Base-by-base conservation (phyloP, 163 green algal genomes). In the Volvox carteri region DNA sequence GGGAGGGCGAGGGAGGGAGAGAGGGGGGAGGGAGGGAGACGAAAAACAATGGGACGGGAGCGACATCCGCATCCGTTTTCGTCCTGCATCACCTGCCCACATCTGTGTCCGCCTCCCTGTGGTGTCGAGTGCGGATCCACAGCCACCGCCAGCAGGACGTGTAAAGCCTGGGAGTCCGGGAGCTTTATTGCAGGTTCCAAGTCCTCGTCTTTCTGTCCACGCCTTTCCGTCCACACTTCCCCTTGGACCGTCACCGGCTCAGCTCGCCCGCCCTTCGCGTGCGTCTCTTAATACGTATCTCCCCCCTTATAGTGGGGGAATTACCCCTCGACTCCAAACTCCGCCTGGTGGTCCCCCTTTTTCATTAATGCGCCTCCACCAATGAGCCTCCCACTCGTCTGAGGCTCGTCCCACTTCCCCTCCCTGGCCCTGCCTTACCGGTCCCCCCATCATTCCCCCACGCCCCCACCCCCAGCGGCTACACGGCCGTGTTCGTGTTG, bases 401-500 rank as follows among this genome's bases (percentile, higher is more conserved):
- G n/a, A n/a, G n/a, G n/a, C 67, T 30, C 67, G 7, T 48, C 11
- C 18, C 67, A 6, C 67, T 48, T 28, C 67, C 33, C 18, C 12
- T 35, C 67, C 25, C 67, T 21, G 14, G 30, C 28, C 37, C 72
- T 39, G 6, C 44, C 73, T 65, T 44, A 16, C 44, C 25, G 12
- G 3, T 50, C 14, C 16, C 39, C 19, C 23, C 68, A 35, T 0
- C 6, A 70, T 23, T 9, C 67, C 68, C 25, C 9, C 83, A 1
- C 41, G n/a, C 33, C 62, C 76, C 77, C 23, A 25, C 8, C 46
- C 86, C 1, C 85, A 90, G 89, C 67, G 90, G 90, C 33, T 86
- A 83, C 50, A 78, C 76, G 25, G 90, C 75, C 8, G 86, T 90
- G 21, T 65, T 62, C 46, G 86, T 96, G 68, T 87, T 93, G 65